These are phyloP conservation scores for Phialocephala sp. DNA, from an alignment of 2,329 filamentous ascomycete genomes.

Conservation along the genomic window DNA sequence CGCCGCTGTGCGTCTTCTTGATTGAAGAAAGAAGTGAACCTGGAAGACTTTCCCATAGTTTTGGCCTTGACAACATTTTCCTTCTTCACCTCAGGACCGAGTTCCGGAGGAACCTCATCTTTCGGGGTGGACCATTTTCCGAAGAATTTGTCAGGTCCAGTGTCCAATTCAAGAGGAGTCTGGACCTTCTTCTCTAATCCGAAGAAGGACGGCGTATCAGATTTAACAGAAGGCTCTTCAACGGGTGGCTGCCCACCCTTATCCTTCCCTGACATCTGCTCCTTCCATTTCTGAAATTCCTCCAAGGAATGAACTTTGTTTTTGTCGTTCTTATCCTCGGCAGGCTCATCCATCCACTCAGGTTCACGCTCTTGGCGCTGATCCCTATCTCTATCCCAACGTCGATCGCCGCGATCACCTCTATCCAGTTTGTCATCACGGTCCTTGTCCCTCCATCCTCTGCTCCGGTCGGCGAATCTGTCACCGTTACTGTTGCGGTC, in stretches of 20 bases:
- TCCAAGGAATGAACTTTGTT: conserved; percentile 79
- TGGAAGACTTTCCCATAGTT: conserved; percentile 70
- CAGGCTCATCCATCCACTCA: conserved; percentile 84
- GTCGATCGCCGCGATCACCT: conserved; percentile 39
- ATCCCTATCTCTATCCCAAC: conserved; percentile 32
- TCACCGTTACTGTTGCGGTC: conserved; percentile 44
- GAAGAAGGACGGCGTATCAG: conserved; percentile 44
- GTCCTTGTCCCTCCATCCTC: conserved; percentile 50
- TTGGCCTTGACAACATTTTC: conserved; percentile 59
- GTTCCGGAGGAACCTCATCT: conserved; percentile 51
- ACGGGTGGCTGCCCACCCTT: conserved; percentile 38
- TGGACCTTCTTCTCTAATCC: conserved; percentile 58
- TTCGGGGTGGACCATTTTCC: conserved; percentile 56
- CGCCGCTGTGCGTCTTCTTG: conserved; percentile 57
- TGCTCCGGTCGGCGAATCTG: conserved; percentile 40
- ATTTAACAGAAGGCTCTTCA: conserved; percentile 47
- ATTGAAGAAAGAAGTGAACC: conserved; percentile 84
- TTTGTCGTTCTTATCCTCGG: conserved; percentile 66
- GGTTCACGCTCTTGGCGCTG: conserved; percentile 76
- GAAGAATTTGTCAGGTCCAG: conserved; percentile 80
- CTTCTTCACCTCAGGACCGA: conserved; percentile 48
- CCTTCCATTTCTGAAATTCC: conserved; percentile 95
- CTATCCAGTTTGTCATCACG: conserved; percentile 45
- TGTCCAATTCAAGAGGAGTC: conserved; percentile 62
- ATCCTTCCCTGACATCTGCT: conserved; percentile 65